phyloP scores from a whole-genome alignment of 192 early-diverging fungal genomes.

The Chytriomyces hyalinus region DNA sequence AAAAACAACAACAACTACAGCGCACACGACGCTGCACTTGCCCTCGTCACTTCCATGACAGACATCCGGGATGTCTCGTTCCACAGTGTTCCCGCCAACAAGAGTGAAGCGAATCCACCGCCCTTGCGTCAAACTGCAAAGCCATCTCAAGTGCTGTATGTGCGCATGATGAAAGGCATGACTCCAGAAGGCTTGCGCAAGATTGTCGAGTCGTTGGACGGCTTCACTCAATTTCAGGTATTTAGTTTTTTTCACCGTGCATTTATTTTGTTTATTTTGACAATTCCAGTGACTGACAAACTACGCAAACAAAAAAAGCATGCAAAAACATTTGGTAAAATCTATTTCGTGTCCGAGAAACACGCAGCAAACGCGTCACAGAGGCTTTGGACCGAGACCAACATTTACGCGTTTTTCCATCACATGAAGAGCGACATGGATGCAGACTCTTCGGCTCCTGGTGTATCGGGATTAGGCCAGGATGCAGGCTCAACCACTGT shows the following conservation, averaged over 20 bases:
- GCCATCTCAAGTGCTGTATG: constrained; percentile 24
- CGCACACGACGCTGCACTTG: constrained; percentile 12
- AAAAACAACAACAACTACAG: background rate
- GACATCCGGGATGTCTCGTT: constrained; percentile 17
- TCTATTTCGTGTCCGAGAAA: constrained; percentile 3
- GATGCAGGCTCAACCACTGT: constrained; percentile 4
- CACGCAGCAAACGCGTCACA: constrained; percentile 9
- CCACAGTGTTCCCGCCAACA: background rate
- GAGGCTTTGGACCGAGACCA: constrained; percentile 26
- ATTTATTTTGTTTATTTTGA: constrained; percentile 1
- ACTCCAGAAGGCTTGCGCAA: constrained; percentile 3
- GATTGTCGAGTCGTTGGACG: constrained; percentile 15
- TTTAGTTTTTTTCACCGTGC: background rate
- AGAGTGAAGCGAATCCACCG: background rate
- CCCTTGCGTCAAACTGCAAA: constrained; percentile 14
- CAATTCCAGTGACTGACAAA: background rate
- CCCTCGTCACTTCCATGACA: background rate
- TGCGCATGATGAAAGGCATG: constrained; percentile 34
- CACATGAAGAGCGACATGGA: constrained; percentile 15
- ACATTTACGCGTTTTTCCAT: constrained; percentile 30
- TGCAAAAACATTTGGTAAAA: constrained; percentile 31
- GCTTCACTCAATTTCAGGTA: constrained; percentile 13
- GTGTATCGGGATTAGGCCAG: background rate
- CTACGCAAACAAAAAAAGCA: background rate
- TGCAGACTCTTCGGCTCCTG: background rate